Conservation (phyloP, 495 filamentous ascomycete genomes). For the Pyrenopolyporus hunteri region DNA sequence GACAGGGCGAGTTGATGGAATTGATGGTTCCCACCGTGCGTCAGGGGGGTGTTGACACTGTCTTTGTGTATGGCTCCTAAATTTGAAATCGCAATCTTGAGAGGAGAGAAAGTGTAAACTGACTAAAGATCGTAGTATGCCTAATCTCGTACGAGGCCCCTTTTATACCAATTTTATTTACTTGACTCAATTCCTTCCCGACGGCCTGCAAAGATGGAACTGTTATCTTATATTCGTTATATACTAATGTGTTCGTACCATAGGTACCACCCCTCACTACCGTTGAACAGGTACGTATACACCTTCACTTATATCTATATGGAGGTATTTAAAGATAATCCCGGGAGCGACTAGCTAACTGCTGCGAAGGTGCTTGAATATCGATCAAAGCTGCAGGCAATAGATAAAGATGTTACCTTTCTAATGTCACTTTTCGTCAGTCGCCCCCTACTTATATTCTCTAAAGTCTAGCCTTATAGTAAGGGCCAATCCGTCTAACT, state of each 20-base stretch:
- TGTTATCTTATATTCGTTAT: not conserved
- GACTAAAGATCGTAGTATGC: slow-evolving; percentile 26
- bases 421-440: slow-evolving; percentile 84
- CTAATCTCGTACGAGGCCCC: slow-evolving; percentile 55
- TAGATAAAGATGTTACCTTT: slow-evolving; percentile 76
- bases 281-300: slow-evolving; percentile 23
- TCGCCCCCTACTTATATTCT: not conserved
- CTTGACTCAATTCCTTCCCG: not conserved
- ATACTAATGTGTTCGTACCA: not conserved
- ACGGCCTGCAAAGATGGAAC: not conserved
- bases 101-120: slow-evolving; percentile 2
- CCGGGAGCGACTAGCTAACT: slow-evolving; percentile 58
- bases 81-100: not conserved
- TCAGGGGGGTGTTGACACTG: slow-evolving; percentile 72
- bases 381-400: slow-evolving; percentile 64
- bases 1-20: slow-evolving; percentile 81
- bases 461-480: not conserved
- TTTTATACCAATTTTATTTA: slow-evolving; percentile 15
- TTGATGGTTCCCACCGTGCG: slow-evolving; percentile 78
- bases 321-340: not conserved
- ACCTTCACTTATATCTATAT: too few species aligned
- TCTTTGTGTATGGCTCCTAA: slow-evolving; percentile 61
- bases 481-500: not conserved
- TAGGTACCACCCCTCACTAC: slow-evolving; percentile 31
- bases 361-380: slow-evolving; percentile 82